These are phyloP conservation scores for Danielia oregonensis DNA, from an alignment of 805 yeast genomes.

Conservation along the genomic window DNA sequence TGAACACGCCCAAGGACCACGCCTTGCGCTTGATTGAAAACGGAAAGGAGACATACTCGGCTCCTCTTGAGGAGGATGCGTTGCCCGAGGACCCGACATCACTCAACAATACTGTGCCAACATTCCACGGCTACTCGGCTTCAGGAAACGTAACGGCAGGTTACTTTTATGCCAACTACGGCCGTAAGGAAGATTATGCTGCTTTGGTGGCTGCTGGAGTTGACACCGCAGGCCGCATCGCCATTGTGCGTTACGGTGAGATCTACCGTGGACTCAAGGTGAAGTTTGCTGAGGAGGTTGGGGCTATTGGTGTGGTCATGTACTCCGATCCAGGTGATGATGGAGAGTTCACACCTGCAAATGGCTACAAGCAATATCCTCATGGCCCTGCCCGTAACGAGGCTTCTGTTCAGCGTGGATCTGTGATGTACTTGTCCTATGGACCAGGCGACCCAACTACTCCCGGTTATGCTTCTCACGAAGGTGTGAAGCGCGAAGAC, in stretches of 20 bases:
- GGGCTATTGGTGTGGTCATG: constrained; percentile 6
- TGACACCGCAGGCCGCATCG: constrained; percentile 5
- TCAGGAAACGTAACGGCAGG: constrained; percentile 6
- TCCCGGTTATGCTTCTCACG: constrained; percentile 7
- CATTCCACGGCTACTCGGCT: constrained; percentile 9
- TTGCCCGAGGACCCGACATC: constrained; percentile 7
- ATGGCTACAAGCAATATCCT: constrained; percentile 8
- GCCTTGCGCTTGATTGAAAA: constrained; percentile 3
- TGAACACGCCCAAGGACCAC: constrained; percentile 5
- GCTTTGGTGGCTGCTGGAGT: constrained; percentile 1
- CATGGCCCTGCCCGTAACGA: constrained; percentile 7
- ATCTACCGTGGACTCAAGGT: constrained; percentile 9
- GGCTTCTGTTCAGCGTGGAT: constrained; percentile 7
- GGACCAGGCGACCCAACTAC: constrained; percentile 10
- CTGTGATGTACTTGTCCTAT: constrained; percentile 8
- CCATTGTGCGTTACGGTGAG: constrained; percentile 7
- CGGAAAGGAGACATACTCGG: constrained; percentile 4
- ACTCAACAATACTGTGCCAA: constrained; percentile 3
- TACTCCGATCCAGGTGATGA: constrained; percentile 10
- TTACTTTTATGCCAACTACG: constrained; percentile 10
- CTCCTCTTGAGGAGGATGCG: constrained; percentile 5
- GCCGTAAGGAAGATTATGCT: constrained; percentile 5
- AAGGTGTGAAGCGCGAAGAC: constrained; percentile 1
- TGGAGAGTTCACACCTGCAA: constrained; percentile 7
- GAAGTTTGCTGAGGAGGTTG: constrained; percentile 8